Base-by-base conservation (phyloP, 139 green algal species). In the Volvox africanus region DNA sequence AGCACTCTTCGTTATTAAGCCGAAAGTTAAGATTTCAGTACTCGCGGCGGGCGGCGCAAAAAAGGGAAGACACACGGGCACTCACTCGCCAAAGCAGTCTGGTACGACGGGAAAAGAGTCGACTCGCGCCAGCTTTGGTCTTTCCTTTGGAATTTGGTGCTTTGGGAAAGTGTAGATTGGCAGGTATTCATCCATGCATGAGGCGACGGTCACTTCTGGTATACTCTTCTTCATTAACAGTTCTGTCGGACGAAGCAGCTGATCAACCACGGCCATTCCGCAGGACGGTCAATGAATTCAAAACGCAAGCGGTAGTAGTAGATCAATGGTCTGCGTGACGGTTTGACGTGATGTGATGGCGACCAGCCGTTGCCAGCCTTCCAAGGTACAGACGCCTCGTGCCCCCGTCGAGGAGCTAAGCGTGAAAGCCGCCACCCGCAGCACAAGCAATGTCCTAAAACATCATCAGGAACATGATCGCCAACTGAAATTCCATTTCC, bases 361-460 rank as follows among this genome's bases (percentile, higher is more conserved):
- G 65, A 30, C 65, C 65, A 73, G 24, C 65, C 65, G 65, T 73
- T 73, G 65, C 65, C 16, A 79, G 32, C 5, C 16, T 62, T 67
- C 36, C 78, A 84, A 84, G 36, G 78, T 84, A 67, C 36, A 65
- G 37, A 84, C 14, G 24, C 78, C 78, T 84, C 78, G 78, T 65
- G 36, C 36, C 19, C 0, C 36, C 2, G 32, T 26, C 22, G n/a
- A 35, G 16, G 44, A 11, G 12, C 30, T 28, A 87, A 22, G 2
- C 33, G 32, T 24, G 44, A 12, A 32, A 13, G 65, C 84, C 85
- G 9, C 85, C 85, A 33, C 85, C 85, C 0, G 85, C 85, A 67
- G 61, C 18, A 28, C 69, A 50, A 5, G 62, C 13, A 61, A 32
- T 75, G 85, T 89, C 85, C 85, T 89, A 68, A 36, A 24, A 73